Evolutionary conservation across 257 asterid species (phyloP).

Genomic region (Scutellaria galericulata): DNA sequence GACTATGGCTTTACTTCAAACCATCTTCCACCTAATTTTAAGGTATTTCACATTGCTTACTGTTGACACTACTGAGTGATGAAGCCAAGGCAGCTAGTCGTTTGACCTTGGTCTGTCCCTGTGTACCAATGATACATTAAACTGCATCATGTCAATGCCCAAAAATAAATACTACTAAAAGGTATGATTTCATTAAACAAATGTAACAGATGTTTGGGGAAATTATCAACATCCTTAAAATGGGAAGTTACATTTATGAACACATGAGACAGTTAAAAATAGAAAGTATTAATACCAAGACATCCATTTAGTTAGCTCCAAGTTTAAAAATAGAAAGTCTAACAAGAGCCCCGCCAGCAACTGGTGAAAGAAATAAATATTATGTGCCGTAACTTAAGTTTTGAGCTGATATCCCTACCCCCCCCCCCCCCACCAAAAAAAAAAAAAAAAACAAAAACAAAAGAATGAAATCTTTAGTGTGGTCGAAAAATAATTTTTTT

Average conservation of each 20-base stretch:
- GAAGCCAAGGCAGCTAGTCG: constrained; percentile 75
- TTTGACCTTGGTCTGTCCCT: constrained; percentile 79
- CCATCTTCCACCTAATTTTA: constrained; percentile 28
- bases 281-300: not conserved
- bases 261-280: not conserved
- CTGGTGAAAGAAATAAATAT: too few relatives aligned
- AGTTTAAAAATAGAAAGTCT: constrained; percentile 8
- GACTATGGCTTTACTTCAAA: constrained; percentile 26
- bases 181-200: constrained; percentile 17
- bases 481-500: too few relatives aligned
- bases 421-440: too few relatives aligned
- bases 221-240: constrained; percentile 12
- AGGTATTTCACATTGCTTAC: constrained; percentile 52
- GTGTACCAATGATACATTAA: constrained; percentile 40
- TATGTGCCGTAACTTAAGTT: too few relatives aligned
- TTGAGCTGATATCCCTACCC: too few relatives aligned
- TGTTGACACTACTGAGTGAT: constrained; percentile 61
- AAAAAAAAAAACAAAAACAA: too few relatives aligned
- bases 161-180: not conserved
- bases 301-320: not conserved
- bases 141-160: constrained; percentile 10
- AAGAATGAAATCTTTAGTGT: too few relatives aligned
- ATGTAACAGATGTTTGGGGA: constrained; percentile 18
- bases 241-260: not conserved
- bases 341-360: not conserved